These are phyloP conservation scores for Microthlaspi erraticum DNA, from an alignment of 345 rosid species.

Conservation along the genomic window DNA sequence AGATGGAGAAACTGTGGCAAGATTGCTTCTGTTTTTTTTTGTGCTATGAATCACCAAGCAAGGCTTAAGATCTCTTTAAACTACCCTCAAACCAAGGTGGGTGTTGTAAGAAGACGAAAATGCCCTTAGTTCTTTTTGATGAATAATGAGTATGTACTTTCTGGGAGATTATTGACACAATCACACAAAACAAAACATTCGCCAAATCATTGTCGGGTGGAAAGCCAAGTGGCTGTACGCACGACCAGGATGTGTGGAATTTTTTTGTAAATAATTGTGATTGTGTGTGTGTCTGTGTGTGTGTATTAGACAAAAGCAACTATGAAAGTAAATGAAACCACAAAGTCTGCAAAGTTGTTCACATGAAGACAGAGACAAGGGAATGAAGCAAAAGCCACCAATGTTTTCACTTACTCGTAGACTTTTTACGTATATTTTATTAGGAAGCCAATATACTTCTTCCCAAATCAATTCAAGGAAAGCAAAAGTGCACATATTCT, in stretches of 20 bases:
- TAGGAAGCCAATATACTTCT: slow-evolving; percentile 22
- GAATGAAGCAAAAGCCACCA: slow-evolving; percentile 32
- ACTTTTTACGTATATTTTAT: background rate
- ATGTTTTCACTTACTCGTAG: slow-evolving; percentile 26
- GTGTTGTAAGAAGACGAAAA: slow-evolving; percentile 6
- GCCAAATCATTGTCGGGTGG: slow-evolving; percentile 47
- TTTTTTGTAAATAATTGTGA: background rate
- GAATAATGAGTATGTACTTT: slow-evolving; percentile 24
- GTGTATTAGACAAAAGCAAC: slow-evolving; percentile 19
- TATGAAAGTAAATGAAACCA: slow-evolving; percentile 22
- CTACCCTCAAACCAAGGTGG: background rate
- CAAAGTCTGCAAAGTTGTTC: slow-evolving; percentile 29
- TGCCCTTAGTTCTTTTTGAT: slow-evolving; percentile 3
- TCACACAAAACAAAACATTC: slow-evolving; percentile 42
- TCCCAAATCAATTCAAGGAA: slow-evolving; percentile 22
- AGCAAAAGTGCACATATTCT: background rate
- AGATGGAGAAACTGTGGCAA: slow-evolving; percentile 19
- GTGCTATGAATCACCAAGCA: slow-evolving; percentile 20
- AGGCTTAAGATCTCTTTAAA: slow-evolving; percentile 12
- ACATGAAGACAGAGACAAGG: slow-evolving; percentile 36
- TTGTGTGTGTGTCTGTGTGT: background rate
- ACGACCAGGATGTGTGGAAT: slow-evolving; percentile 12
- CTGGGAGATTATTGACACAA: background rate
- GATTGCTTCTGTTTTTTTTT: background rate
- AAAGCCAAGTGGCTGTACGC: slow-evolving; percentile 51